Evolutionary conservation across 768 basidiomycete species (phyloP).

Genomic region (Lactarius trivialis): DNA sequence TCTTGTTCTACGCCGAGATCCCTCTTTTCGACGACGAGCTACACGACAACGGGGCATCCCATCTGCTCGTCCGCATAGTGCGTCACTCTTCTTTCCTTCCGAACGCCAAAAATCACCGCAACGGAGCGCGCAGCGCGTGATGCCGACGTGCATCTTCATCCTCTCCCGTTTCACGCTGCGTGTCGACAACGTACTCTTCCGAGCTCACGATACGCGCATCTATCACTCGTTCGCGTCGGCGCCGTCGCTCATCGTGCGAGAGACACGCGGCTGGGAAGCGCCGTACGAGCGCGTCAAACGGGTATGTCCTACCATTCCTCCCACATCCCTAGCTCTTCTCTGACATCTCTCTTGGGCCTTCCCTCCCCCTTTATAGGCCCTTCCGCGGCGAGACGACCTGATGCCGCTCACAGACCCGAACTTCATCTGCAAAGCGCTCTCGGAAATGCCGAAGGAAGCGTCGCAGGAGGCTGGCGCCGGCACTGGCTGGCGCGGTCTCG

Average conservation of each 20-base stretch:
- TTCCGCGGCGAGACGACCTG: conserved; percentile 72
- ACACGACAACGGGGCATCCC: conserved; percentile 92
- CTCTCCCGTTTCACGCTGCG: conserved; percentile 87
- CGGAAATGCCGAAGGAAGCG: conserved; percentile 50
- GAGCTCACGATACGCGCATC: conserved; percentile 80
- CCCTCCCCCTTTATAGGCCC: conserved; percentile 36
- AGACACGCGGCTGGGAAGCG: conserved; percentile 87
- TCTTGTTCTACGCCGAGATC: conserved; percentile 95
- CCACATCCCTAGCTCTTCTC: neutral
- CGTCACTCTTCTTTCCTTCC: conserved; percentile 30
- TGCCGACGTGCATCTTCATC: conserved; percentile 92
- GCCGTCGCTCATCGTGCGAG: conserved; percentile 63
- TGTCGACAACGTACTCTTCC: conserved; percentile 92
- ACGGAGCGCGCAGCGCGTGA: conserved; percentile 64
- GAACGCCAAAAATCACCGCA: neutral
- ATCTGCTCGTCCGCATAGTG: conserved; percentile 80
- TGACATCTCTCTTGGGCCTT: neutral
- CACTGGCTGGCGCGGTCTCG: conserved; percentile 83
- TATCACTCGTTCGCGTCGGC: conserved; percentile 73
- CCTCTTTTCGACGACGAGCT: conserved; percentile 94
- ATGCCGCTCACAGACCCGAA: conserved; percentile 83
- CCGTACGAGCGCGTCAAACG: conserved; percentile 74
- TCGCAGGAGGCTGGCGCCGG: conserved; percentile 59
- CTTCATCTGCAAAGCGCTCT: conserved; percentile 69
- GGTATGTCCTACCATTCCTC: conserved; percentile 37